phyloP scores from a whole-genome alignment of 176 grass and related monocot species.

The Carex scoparia region DNA sequence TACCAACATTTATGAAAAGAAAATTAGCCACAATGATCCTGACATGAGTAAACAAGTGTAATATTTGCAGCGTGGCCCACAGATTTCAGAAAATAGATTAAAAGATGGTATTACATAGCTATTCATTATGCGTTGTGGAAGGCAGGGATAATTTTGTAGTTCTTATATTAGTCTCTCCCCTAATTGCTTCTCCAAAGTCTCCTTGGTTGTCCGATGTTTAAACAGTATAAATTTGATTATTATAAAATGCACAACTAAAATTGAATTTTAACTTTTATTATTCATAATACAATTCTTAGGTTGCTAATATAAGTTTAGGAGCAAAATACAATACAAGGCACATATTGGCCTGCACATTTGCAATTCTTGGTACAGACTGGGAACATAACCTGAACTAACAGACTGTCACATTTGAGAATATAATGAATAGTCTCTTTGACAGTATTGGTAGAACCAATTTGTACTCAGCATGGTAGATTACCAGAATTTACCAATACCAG shows the following conservation, averaged over 20 bases:
- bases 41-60: neutral
- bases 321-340: neutral
- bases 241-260: neutral
- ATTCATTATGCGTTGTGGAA: constrained; percentile 71
- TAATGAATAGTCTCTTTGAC: neutral
- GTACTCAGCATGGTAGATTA: neutral
- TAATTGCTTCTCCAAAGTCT: constrained; percentile 6
- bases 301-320: neutral
- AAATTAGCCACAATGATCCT: neutral
- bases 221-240: neutral
- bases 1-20: too few species aligned
- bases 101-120: constrained; percentile 40
- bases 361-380: neutral
- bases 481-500: neutral
- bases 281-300: neutral
- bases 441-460: neutral
- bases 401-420: neutral
- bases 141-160: too few species aligned
- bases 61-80: neutral
- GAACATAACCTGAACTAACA: neutral
- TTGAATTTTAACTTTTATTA: neutral
- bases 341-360: neutral
- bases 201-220: constrained; percentile 56
- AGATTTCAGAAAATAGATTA: neutral
- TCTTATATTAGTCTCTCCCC: too few species aligned